Conservation (phyloP, 2,329 filamentous ascomycete genomes). For the Aspergillus sp. region DNA sequence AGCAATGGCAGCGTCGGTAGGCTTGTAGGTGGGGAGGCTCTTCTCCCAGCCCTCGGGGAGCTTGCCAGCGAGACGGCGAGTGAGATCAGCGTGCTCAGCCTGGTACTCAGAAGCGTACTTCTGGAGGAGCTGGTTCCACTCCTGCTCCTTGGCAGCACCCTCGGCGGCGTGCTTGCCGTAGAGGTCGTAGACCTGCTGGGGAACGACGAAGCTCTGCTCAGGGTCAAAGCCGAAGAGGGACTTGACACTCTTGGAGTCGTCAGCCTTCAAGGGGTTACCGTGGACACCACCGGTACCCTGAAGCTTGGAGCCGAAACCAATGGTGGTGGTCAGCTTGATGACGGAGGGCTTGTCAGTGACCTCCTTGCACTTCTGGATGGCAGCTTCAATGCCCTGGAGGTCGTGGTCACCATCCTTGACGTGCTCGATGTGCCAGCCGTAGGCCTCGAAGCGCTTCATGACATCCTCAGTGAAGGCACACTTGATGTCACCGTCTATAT, state of each 20-base stretch:
- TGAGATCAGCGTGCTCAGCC: conserved; percentile 73
- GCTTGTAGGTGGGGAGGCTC: conserved; percentile 83
- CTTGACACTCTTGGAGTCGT: conserved; percentile 93
- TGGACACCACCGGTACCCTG: conserved; percentile 94
- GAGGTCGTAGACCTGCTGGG: conserved; percentile 88
- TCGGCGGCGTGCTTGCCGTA: conserved; percentile 81
- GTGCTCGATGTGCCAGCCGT: conserved; percentile 87
- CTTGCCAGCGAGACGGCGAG: conserved; percentile 72
- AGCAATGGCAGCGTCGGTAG: conserved; percentile 76
- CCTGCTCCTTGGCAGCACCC: conserved; percentile 82
- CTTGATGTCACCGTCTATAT: conserved; percentile 84
- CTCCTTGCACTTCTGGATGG: conserved; percentile 76
- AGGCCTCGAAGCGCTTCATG: conserved; percentile 87
- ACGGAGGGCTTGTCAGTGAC: conserved; percentile 95
- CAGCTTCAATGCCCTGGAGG: conserved; percentile 79
- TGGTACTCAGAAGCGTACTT: conserved; percentile 79
- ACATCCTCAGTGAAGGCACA: conserved; percentile 97
- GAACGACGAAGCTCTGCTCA: conserved; percentile 85
- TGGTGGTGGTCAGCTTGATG: conserved; percentile 96
- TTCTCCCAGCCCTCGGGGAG: conserved; percentile 98
- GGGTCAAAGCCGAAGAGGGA: conserved; percentile 93
- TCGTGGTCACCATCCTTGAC: conserved; percentile 88
- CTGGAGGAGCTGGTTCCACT: conserved; percentile 91
- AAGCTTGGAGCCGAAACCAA: conserved; percentile 89
- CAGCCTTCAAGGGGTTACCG: conserved; percentile 90